Base-by-base conservation (phyloP, 768 basidiomycete species). In the Psilocybe azurescens region DNA sequence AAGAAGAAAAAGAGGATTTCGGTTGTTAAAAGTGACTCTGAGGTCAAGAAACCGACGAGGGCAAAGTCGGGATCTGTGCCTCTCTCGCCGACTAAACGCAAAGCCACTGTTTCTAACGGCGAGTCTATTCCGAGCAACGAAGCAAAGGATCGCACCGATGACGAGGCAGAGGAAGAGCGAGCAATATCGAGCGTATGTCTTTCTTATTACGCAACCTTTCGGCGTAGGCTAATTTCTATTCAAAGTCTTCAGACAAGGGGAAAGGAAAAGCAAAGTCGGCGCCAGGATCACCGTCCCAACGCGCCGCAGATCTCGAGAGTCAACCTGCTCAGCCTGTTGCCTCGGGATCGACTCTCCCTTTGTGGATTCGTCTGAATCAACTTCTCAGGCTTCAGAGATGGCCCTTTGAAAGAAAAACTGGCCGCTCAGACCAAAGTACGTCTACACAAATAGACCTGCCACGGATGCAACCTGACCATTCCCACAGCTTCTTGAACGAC, bases 401-500 rank as follows among this genome's bases (percentile, higher is more conserved):
- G 74, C 74, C 76, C 75, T 58, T 75, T 87, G 39, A 82, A 76
- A 53, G 71, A 78, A 56, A 78, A 86, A 65, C 73, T 86, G 2
- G 75, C 74, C 47, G 65, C 71, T 24, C 79, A 82, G 69, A 70
- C 72, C 47, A 62, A 69, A 39, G 85, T 83, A 70, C 50, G 80
- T 70, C 14, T 49, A 20, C 32, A 32, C 28, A 24, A 36, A 33
- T 65, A 36, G 49, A 30, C 13, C 11, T 55, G 28, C 24, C 29
- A 24, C 38, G 56, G 16, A 4, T 16, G 24, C 48, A 13, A 66
- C 53, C 56, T 24, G 48, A 29, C 38, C 61, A 39, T 48, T 53
- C 60, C 38, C 63, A 3, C 56, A 87, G 86, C 72, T 85, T 58
- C 74, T 90, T 44, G 67, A 76, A 20, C 78, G 78, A 62, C 86